Conservation (phyloP, 2,329 filamentous ascomycete species). For the Helminthosporium solani region DNA sequence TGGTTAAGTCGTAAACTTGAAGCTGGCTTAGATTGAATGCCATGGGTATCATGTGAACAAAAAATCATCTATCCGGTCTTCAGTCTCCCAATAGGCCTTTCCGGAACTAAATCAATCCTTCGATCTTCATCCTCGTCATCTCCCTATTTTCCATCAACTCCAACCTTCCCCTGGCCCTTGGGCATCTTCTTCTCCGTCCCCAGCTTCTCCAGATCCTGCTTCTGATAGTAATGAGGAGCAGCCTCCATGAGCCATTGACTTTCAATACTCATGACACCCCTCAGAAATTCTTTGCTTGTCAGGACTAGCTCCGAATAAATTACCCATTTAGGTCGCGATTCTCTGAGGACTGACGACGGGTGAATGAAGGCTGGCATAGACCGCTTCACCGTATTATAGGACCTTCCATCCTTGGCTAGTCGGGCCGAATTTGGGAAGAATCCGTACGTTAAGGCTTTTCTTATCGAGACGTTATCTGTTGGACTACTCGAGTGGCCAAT, state of each 20-base stretch:
- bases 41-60: neutral
- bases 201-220: conserved; percentile 80
- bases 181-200: conserved; percentile 75
- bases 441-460: conserved; percentile 83
- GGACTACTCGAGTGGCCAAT: conserved; percentile 69
- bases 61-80: neutral
- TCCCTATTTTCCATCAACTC: conserved; percentile 2
- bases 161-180: conserved; percentile 53
- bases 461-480: conserved; percentile 73
- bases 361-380: conserved; percentile 86
- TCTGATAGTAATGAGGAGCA: conserved; percentile 93
- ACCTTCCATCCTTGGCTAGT: conserved; percentile 78
- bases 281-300: too few relatives aligned
- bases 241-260: conserved; percentile 87
- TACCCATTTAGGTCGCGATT: conserved; percentile 78
- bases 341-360: conserved; percentile 60
- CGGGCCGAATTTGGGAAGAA: conserved; percentile 94
- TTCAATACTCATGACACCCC: too few relatives aligned
- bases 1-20: neutral
- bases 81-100: neutral
- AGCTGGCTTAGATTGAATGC: neutral
- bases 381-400: conserved; percentile 91
- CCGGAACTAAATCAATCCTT: neutral
- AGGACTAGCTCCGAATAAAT: conserved; percentile 82
- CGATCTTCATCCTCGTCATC: neutral